phyloP scores from a whole-genome alignment of 2,329 filamentous ascomycete species.

The Nectriaceae sp. region DNA sequence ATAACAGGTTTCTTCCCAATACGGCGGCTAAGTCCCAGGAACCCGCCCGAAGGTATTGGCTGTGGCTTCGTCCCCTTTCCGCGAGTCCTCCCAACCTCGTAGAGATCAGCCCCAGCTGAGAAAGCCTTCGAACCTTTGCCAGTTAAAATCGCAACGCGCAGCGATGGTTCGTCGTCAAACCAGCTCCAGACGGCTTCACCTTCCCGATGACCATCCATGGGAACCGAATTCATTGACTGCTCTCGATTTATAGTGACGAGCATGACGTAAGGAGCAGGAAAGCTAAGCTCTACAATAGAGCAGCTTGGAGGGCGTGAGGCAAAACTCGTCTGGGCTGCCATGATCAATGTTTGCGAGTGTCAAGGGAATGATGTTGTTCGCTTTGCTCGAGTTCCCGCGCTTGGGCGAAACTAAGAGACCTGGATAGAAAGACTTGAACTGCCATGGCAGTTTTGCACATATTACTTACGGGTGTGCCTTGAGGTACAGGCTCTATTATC shows the following conservation, averaged over 20 bases:
- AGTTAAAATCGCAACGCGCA: conserved; percentile 48
- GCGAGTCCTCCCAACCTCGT: conserved; percentile 39
- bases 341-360: too few species aligned
- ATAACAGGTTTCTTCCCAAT: conserved; percentile 59
- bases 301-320: neutral
- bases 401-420: too few species aligned
- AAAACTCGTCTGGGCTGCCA: too few species aligned
- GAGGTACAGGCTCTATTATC: too few species aligned
- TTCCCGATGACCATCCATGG: conserved; percentile 44
- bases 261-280: conserved; percentile 48
- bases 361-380: too few species aligned
- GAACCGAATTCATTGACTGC: conserved; percentile 46
- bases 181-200: conserved; percentile 48
- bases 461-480: too few species aligned
- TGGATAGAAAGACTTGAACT: too few species aligned
- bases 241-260: conserved; percentile 54
- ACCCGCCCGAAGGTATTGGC: conserved; percentile 33
- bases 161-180: conserved; percentile 50
- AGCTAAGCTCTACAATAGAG: conserved; percentile 33
- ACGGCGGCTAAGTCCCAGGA: conserved; percentile 40
- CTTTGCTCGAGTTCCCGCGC: too few species aligned
- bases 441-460: too few species aligned
- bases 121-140: conserved; percentile 50
- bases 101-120: conserved; percentile 55
- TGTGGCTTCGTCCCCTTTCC: conserved; percentile 30